Evolutionary conservation across 2,329 filamentous ascomycete species (phyloP).

Genomic region (Alternaria brassicae): DNA sequence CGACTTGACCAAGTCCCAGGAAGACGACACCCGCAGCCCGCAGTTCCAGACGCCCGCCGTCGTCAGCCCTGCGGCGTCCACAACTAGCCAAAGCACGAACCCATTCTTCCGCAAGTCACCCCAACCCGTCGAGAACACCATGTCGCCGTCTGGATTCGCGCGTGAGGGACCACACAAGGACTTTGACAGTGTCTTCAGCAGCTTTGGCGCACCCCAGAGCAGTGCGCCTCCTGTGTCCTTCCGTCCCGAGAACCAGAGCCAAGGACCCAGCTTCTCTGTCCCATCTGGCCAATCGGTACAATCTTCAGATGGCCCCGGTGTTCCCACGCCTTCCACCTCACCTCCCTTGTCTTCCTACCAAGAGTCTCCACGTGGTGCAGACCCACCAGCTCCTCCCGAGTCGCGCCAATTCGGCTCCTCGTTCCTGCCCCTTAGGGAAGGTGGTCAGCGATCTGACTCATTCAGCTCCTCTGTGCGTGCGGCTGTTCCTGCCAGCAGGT

Average conservation of each 20-base stretch:
- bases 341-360: conserved; percentile 64
- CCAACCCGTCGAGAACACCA: conserved; percentile 57
- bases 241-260: conserved; percentile 58
- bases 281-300: conserved; percentile 54
- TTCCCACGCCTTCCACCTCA: conserved; percentile 68
- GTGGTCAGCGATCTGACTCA: conserved; percentile 66
- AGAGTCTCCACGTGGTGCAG: conserved; percentile 62
- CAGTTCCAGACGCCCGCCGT: conserved; percentile 56
- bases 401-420: conserved; percentile 80
- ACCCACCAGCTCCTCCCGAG: conserved; percentile 71
- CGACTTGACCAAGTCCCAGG: conserved; percentile 68
- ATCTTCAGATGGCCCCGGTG: conserved; percentile 57
- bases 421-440: conserved; percentile 72
- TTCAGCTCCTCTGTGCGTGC: conserved; percentile 79
- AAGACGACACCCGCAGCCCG: conserved; percentile 55
- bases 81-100: conserved; percentile 78
- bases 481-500: conserved; percentile 73
- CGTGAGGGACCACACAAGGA: conserved; percentile 50
- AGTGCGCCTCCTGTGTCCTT: conserved; percentile 66
- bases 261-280: conserved; percentile 48
- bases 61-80: conserved; percentile 69
- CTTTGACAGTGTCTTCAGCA: conserved; percentile 87
- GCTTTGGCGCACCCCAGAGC: conserved; percentile 59
- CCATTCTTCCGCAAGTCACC: conserved; percentile 82
- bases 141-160: conserved; percentile 59